Conservation (phyloP, 2,329 filamentous ascomycete species). For the Scedosporium boydii region DNA sequence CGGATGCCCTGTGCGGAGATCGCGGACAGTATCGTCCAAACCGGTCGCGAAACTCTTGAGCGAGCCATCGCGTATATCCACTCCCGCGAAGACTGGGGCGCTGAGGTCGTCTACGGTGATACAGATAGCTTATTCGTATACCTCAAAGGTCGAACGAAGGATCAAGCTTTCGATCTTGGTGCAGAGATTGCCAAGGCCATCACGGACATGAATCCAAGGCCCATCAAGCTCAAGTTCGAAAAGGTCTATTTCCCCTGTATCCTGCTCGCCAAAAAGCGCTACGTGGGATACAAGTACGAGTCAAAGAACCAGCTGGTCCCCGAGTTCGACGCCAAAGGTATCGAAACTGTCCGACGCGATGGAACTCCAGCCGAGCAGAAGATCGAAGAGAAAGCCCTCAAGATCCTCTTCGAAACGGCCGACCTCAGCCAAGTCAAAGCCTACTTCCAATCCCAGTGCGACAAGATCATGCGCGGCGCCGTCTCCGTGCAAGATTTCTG, state of each 20-base stretch:
- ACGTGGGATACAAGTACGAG: constrained; percentile 97
- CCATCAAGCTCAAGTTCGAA: constrained; percentile 94
- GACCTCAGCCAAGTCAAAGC: constrained; percentile 81
- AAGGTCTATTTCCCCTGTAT: constrained; percentile 97
- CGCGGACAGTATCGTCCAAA: constrained; percentile 96
- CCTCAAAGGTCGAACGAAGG: constrained; percentile 75
- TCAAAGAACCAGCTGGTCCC: constrained; percentile 63
- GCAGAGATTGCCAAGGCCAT: constrained; percentile 83
- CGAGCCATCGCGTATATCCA: constrained; percentile 90
- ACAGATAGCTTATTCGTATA: constrained; percentile 93
- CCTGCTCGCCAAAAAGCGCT: constrained; percentile 90
- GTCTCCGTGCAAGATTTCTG: constrained; percentile 94
- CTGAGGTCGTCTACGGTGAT: constrained; percentile 96
- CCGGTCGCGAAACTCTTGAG: constrained; percentile 87
- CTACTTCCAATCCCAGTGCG: constrained; percentile 85
- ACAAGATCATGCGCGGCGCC: constrained; percentile 81
- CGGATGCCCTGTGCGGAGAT: constrained; percentile 98
- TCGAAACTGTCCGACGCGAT: constrained; percentile 91
- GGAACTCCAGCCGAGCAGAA: constrained; percentile 94
- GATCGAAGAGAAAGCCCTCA: constrained; percentile 87
- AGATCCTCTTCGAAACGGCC: constrained; percentile 78
- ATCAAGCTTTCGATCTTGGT: constrained; percentile 86
- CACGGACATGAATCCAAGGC: constrained; percentile 81
- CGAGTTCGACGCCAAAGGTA: constrained; percentile 95
- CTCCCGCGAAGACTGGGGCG: constrained; percentile 75